Evolutionary conservation across 2,329 filamentous ascomycete species (phyloP).

Genomic region (Colletotrichum tanaceti): DNA sequence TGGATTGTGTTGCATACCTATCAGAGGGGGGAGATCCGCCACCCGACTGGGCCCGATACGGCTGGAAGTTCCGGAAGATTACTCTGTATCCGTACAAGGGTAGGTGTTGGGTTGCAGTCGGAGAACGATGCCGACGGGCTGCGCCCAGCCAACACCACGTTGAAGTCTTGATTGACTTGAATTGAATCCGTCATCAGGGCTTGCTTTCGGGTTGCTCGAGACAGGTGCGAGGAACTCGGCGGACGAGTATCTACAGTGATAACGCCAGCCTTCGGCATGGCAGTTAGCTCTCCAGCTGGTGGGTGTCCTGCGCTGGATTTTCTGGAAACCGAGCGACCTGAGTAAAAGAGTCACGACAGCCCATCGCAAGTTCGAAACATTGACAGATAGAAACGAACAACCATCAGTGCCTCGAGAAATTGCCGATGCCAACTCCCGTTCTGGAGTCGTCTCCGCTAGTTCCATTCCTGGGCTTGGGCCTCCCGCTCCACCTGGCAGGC

Average conservation of each 20-base stretch:
- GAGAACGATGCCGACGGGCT: neutral
- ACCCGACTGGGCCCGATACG: neutral
- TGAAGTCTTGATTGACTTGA: neutral
- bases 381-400: neutral
- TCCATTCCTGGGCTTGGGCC: neutral
- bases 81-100: no score
- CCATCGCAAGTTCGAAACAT: neutral
- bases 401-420: conserved; percentile 1
- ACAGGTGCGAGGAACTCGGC: neutral
- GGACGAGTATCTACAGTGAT: neutral
- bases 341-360: neutral
- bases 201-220: neutral
- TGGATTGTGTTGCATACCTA: neutral
- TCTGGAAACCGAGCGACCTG: no score
- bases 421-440: conserved; percentile 38
- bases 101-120: neutral
- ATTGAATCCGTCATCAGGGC: neutral
- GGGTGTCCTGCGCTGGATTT: neutral
- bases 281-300: neutral
- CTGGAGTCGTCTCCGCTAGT: conserved; percentile 28
- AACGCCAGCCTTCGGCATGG: neutral
- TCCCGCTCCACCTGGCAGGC: conserved; percentile 1
- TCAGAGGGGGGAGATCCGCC: conserved; percentile 2
- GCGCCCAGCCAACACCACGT: conserved; percentile 1
- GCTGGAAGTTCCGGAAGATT: neutral